A percentile compares a stretch with the other conserved stretches of the same genome.
Conservation (phyloP, 2,329 filamentous ascomycete species). For the Neopestalotiopsis clavispora region DNA sequence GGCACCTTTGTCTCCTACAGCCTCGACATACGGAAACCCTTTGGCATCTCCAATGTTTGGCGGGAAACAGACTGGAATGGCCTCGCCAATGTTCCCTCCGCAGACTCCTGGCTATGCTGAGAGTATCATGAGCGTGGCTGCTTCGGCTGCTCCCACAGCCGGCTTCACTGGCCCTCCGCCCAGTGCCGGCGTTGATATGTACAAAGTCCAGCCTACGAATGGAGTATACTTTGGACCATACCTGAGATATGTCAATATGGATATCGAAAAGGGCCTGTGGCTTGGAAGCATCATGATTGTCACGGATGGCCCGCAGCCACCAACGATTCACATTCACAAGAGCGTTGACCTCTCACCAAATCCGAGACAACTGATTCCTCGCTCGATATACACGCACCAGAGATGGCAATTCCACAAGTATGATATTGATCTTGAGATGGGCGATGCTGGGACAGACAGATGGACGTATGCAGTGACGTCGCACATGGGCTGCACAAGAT, state of each 20-base stretch:
- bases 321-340: conserved; percentile 93
- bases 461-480: conserved; percentile 99
- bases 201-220: conserved; percentile 91
- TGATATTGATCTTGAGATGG: conserved; percentile 88
- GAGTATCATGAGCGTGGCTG: conserved; percentile 82
- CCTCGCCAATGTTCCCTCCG: conserved; percentile 82
- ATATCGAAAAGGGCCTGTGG: conserved; percentile 89
- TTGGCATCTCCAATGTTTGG: conserved; percentile 71
- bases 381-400: conserved; percentile 86
- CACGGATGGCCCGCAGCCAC: conserved; percentile 88
- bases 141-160: conserved; percentile 75
- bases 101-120: conserved; percentile 84
- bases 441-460: conserved; percentile 76
- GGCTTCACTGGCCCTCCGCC: conserved; percentile 91
- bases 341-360: conserved; percentile 92
- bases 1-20: conserved; percentile 80
- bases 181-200: conserved; percentile 87
- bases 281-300: conserved; percentile 92
- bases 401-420: conserved; percentile 97
- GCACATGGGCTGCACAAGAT: conserved; percentile 94
- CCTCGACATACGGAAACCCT: conserved; percentile 77
- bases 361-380: conserved; percentile 81
- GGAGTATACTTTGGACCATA: conserved; percentile 98
- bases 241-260: conserved; percentile 95
- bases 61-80: conserved; percentile 66